Evolutionary conservation across 768 basidiomycete genomes (phyloP), one percentile per base, ranked within the genome.

Genomic region (Auriscalpium vulgare): DNA sequence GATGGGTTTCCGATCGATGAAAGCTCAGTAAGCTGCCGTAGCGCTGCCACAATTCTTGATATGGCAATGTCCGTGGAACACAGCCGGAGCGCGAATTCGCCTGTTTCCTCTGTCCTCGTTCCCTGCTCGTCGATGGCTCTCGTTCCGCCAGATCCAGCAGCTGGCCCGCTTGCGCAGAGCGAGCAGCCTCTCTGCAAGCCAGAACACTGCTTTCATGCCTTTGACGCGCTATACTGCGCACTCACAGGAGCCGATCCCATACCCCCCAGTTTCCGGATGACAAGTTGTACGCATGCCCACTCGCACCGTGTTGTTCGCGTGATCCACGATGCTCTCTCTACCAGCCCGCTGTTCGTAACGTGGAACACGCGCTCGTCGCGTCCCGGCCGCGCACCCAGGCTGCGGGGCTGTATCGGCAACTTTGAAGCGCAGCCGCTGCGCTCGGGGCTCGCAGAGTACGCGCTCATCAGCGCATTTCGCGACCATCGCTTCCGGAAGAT

Each of bases 401-500:
- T 99, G 59, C 75, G 95, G 52, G 95, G 95, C 48, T 99, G 95
- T 72, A 97, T 99, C 63, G 95, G 95, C 65, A 93, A 82, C 70
- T 99, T 99, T 65, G 83, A 86, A 37, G 78, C 90, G 10, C 77
- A 85, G 68, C 71, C 83, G 10, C 74, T 98, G 34, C 79, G 75
- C 55, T 78, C 87, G 34, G 93, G 92, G 14, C 69, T 99, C 57
- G 79, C 80, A 44, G 91, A 98, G 62, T 98, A 97, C 66, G 95
- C 95, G 29, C 78, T 94, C 56, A 81, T 88, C 69, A 94, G 93
- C 66, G 95, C 95, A 16, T 86, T 97, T 70, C 78, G 85, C 64
- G 95, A 99, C 69, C 76, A 79, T 55, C 80, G 95, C 44, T 99
- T 99, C 76, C 78, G 76, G 63, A 83, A 78, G 71, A 90, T 99